A percentile compares a stretch with the other conserved stretches of the same genome.
phyloP scores from a whole-genome alignment of 768 basidiomycete genomes.

The Ramaria rubella region DNA sequence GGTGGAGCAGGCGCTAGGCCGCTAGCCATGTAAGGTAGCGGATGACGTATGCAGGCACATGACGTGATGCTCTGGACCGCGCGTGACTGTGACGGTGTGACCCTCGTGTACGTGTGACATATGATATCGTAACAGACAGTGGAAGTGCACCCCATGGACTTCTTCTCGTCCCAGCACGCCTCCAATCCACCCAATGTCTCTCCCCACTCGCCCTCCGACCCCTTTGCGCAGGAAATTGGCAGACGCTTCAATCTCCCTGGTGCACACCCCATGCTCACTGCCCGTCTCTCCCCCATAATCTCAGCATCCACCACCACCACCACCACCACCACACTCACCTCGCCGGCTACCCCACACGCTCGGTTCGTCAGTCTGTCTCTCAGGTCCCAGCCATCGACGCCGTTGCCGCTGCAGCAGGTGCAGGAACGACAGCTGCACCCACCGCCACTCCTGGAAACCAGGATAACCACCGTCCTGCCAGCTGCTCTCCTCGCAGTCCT shows the following conservation, averaged over 20 bases:
- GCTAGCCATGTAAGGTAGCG: not conserved
- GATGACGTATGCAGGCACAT: slow-evolving; percentile 1
- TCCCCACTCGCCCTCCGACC: slow-evolving; percentile 21
- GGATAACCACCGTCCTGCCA: slow-evolving; percentile 24
- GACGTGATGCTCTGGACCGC: not conserved
- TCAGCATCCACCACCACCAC: slow-evolving; percentile 6
- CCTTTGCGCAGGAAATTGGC: slow-evolving; percentile 52
- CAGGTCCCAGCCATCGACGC: slow-evolving; percentile 2
- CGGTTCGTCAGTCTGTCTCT: slow-evolving; percentile 13
- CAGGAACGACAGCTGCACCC: slow-evolving; percentile 8
- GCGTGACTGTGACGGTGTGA: no score
- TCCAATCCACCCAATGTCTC: not conserved
- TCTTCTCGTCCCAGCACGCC: slow-evolving; percentile 7
- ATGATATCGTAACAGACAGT: not conserved
- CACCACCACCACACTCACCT: slow-evolving; percentile 25
- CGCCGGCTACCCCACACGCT: slow-evolving; percentile 18
- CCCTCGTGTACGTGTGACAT: not conserved
- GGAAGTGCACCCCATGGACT: slow-evolving; percentile 1
- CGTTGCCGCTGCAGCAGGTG: no score
- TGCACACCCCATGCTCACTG: slow-evolving; percentile 29
- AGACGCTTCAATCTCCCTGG: slow-evolving; percentile 32
- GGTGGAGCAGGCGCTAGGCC: slow-evolving; percentile 55
- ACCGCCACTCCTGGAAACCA: slow-evolving; percentile 11
- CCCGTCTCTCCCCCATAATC: slow-evolving; percentile 28
- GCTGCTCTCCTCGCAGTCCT: slow-evolving; percentile 27